Base-by-base conservation (phyloP, 2,329 filamentous ascomycete species). In the Fusarium sp. region DNA sequence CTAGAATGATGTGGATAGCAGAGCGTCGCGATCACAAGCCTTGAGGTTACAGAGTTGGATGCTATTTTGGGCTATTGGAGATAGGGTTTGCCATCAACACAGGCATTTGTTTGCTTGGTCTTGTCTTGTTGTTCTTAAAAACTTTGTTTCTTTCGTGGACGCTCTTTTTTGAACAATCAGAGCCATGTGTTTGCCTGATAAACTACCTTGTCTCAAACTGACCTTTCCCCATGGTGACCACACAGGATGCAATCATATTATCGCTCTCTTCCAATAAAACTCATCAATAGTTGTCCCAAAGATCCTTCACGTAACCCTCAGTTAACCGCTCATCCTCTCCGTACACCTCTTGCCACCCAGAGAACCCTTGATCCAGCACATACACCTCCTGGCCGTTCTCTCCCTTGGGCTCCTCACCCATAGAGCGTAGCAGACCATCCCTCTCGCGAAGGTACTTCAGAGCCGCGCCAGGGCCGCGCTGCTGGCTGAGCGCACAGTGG, bases 401-500 rank as follows among this genome's bases (percentile, higher is more conserved):
- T 35, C 77, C 69, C 29, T 63, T 68, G 46, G 65, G 65, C 9
- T 63, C 58, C 70, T 77, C 69, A 9, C 70, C 70, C 50, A 73
- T 63, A 15, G 54, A 53, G 53, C 59, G 72, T 15, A 80, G 54
- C 17, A 79, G 57, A 13, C 82, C 79, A 66, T 89, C 86, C 42
- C 87, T 81, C 77, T 93, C 90, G 32, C 90, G 80, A 58, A 93
- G 67, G 75, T 97, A 98, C 70, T 84, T 82, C 67, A 97, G 77
- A 4, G 95, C 95, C 4, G 94, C 93, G 46, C 84, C 84, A 0
- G 95, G 95, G 0, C 95, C 95, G 1, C 95, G 84, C 78, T 97
- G 90, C 79, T 98, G 95, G 66, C 90, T 94, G 51, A 98, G 80
- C 15, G 91, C 90, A 77, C 95, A 99, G 78, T 99, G 95, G 75